Percentiles rank a stretch among this genome's conserved stretches.
Conservation (phyloP, 345 rosid genomes). For the Microcos paniculata region DNA sequence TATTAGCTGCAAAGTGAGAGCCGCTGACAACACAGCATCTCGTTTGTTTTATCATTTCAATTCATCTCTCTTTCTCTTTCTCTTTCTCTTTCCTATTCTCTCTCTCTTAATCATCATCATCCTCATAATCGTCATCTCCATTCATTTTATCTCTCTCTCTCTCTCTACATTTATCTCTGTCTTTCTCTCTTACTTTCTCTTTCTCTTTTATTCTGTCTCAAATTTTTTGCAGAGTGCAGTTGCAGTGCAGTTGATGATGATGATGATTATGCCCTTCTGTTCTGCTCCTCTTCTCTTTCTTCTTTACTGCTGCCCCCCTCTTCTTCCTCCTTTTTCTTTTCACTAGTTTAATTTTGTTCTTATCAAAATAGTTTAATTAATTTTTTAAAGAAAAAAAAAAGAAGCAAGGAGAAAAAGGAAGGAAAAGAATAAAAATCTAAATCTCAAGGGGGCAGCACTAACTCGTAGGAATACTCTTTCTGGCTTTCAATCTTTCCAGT, state of each 20-base stretch:
- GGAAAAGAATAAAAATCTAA: constrained; percentile 14
- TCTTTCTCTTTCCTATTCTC: constrained; percentile 29
- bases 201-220: constrained; percentile 27
- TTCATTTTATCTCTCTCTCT: constrained; percentile 18
- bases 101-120: constrained; percentile 60
- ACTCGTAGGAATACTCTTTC: constrained; percentile 43
- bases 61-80: constrained; percentile 28
- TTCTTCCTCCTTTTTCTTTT: constrained; percentile 2
- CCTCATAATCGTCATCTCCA: constrained; percentile 71
- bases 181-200: constrained; percentile 30
- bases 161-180: constrained; percentile 19
- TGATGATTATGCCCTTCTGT: constrained; percentile 38
- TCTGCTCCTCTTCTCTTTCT: constrained; percentile 19
- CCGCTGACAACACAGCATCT: constrained; percentile 74
- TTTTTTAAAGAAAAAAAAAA: neutral
- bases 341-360: neutral
- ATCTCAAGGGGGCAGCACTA: constrained; percentile 33
- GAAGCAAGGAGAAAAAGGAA: neutral
- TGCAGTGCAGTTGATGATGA: constrained; percentile 30
- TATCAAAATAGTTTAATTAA: no score
- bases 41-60: constrained; percentile 43
- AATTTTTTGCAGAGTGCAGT: constrained; percentile 19
- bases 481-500: constrained; percentile 32
- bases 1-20: constrained; percentile 86
- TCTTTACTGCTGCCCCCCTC: constrained; percentile 23